A percentile compares a stretch with the other conserved stretches of the same genome.
These are phyloP conservation scores for Colletotrichum sp. DNA, from an alignment of 2,329 filamentous ascomycete species.

Conservation along the genomic window DNA sequence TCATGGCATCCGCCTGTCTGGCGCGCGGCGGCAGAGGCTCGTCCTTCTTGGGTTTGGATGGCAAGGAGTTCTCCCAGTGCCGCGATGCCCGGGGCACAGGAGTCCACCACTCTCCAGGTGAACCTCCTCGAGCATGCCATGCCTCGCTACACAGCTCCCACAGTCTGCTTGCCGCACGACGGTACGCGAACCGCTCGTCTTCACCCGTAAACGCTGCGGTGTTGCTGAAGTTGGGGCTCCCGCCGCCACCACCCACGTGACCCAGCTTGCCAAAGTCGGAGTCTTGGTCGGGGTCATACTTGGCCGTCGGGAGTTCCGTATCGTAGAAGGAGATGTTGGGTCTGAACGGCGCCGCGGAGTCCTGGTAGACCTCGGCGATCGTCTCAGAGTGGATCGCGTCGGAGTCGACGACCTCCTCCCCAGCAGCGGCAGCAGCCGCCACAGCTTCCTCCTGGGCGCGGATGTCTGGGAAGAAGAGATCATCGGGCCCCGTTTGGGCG, in stretches of 20 bases:
- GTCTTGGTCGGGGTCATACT: slow-evolving; percentile 62
- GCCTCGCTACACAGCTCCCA: slow-evolving; percentile 80
- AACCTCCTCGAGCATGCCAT: slow-evolving; percentile 70
- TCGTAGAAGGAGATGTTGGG: slow-evolving; percentile 77
- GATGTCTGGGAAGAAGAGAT: slow-evolving; percentile 77
- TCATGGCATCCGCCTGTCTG: not conserved
- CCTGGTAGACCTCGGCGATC: slow-evolving; percentile 75
- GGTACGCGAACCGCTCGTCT: slow-evolving; percentile 83
- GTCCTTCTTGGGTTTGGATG: slow-evolving; percentile 13
- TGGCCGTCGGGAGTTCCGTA: slow-evolving; percentile 46
- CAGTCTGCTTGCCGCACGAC: slow-evolving; percentile 75
- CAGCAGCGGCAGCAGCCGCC: not conserved
- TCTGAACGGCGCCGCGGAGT: slow-evolving; percentile 76
- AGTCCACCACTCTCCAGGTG: slow-evolving; percentile 58
- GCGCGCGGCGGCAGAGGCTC: not conserved
- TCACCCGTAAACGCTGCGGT: slow-evolving; percentile 76
- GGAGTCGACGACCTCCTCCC: slow-evolving; percentile 24
- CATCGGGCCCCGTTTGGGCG: slow-evolving; percentile 71
- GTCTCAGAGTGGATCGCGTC: slow-evolving; percentile 50
- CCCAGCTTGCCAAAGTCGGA: slow-evolving; percentile 54
- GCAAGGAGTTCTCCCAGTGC: slow-evolving; percentile 64
- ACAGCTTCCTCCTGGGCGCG: slow-evolving; percentile 6
- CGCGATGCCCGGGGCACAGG: slow-evolving; percentile 68
- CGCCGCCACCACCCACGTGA: not conserved
- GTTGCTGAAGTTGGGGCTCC: slow-evolving; percentile 69